phyloP scores from a whole-genome alignment of 441 rosid species.

The Brassica hybrid region DNA sequence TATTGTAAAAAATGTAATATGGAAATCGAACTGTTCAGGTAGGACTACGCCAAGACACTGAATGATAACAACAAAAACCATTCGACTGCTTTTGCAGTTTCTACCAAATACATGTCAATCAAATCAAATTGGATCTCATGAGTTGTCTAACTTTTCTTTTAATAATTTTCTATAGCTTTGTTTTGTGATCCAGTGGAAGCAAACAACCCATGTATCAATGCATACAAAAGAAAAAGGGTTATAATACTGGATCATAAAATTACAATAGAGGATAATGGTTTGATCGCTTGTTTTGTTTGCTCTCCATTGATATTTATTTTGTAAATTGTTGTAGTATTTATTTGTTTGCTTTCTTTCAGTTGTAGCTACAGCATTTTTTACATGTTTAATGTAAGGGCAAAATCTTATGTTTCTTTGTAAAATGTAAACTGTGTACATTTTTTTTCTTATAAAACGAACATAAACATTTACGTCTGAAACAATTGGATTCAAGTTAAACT shows the following conservation, averaged over 20 bases:
- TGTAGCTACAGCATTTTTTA: not conserved
- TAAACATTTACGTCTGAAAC: not conserved
- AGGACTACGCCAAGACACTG: conserved; percentile 32
- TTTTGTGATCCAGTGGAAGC: conserved; percentile 24
- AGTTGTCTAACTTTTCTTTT: conserved; percentile 27
- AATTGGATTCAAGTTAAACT: not conserved
- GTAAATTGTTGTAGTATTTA: not conserved
- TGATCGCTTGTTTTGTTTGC: conserved; percentile 3
- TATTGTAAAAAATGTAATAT: conserved; percentile 19
- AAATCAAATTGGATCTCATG: conserved; percentile 34
- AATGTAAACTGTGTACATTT: not conserved
- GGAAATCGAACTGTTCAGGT: conserved; percentile 34
- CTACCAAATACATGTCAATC: conserved; percentile 27
- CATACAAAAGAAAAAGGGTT: not conserved
- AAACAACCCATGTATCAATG: conserved; percentile 29
- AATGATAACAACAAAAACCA: conserved; percentile 36
- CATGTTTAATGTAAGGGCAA: not conserved
- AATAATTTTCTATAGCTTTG: not conserved
- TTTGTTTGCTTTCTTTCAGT: conserved; percentile 3
- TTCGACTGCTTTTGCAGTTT: conserved; percentile 18
- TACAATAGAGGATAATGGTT: not conserved
- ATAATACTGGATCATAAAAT: conserved; percentile 8
- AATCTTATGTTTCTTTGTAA: not conserved
- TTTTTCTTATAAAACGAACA: not conserved
- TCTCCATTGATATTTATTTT: not conserved